phyloP scores from a whole-genome alignment of 2,329 filamentous ascomycete genomes.

The Ophiostoma sp. region DNA sequence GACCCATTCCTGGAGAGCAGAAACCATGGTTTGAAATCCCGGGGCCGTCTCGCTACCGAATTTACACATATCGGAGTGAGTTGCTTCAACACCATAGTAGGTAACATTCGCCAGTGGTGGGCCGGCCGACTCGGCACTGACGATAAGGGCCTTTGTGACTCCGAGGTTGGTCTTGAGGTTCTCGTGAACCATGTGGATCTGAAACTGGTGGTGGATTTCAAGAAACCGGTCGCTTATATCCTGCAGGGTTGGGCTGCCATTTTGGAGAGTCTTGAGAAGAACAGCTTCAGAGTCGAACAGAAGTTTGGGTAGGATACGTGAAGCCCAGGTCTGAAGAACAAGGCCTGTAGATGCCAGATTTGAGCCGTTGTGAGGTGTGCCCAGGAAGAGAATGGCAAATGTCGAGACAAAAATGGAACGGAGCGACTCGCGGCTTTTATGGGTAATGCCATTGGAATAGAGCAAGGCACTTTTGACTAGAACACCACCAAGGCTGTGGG shows the following conservation, averaged over 20 bases:
- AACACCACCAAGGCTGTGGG: conserved; percentile 68
- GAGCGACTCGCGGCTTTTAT: conserved; percentile 56
- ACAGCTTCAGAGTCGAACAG: conserved; percentile 63
- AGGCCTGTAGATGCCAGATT: conserved; percentile 63
- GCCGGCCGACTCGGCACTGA: conserved; percentile 64
- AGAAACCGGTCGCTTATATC: conserved; percentile 70
- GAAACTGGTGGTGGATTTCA: conserved; percentile 64
- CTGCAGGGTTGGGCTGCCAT: conserved; percentile 66
- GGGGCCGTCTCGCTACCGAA: conserved; percentile 60
- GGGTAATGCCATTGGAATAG: conserved; percentile 58
- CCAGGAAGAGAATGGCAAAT: conserved; percentile 70
- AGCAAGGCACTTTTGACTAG: conserved; percentile 65
- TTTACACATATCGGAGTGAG: conserved; percentile 68
- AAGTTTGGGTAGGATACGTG: conserved; percentile 57
- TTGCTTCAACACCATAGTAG: conserved; percentile 68
- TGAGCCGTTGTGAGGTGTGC: conserved; percentile 68
- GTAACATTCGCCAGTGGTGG: conserved; percentile 64
- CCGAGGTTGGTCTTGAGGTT: conserved; percentile 65
- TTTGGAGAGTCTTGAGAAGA: conserved; percentile 64
- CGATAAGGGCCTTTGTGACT: conserved; percentile 58
- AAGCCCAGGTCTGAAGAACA: conserved; percentile 63
- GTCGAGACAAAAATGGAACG: conserved; percentile 69
- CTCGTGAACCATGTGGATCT: conserved; percentile 73
- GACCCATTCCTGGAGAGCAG: conserved; percentile 48
- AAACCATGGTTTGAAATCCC: conserved; percentile 54